A percentile compares a stretch with the other conserved stretches of the same genome.
phyloP scores from a whole-genome alignment of 306 rosid species.

The Alnus rubra region DNA sequence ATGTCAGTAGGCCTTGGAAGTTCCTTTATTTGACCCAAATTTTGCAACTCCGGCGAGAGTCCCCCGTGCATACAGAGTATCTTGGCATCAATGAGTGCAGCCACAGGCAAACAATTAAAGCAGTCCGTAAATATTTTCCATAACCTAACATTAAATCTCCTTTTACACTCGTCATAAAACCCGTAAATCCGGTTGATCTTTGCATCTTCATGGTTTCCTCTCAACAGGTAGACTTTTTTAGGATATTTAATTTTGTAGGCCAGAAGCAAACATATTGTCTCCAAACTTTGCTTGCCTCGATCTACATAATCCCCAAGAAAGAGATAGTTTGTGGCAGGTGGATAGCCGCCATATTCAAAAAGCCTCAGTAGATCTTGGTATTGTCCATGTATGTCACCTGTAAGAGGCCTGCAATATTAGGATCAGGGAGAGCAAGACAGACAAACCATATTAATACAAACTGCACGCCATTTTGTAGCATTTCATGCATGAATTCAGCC shows the following conservation, averaged over 20 bases:
- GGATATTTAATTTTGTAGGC: conserved; percentile 81
- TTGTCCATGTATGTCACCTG: conserved; percentile 93
- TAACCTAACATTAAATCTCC: conserved; percentile 82
- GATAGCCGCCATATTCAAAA: conserved; percentile 75
- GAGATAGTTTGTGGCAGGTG: conserved; percentile 74
- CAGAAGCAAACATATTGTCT: conserved; percentile 82
- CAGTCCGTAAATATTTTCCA: conserved; percentile 88
- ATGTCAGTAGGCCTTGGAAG: conserved; percentile 68
- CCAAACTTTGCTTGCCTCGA: conserved; percentile 90
- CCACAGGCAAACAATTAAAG: conserved; percentile 83
- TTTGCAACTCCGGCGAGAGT: conserved; percentile 72
- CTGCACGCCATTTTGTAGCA: not conserved
- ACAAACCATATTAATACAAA: conserved; percentile 16
- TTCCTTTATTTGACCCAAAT: conserved; percentile 63
- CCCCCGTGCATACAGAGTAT: conserved; percentile 91
- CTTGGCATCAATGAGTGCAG: conserved; percentile 72
- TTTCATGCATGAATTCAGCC: conserved; percentile 1
- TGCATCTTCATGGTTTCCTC: conserved; percentile 95
- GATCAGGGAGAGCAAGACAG: conserved; percentile 18
- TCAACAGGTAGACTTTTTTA: conserved; percentile 57
- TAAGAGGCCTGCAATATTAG: conserved; percentile 35
- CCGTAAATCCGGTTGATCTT: conserved; percentile 85
- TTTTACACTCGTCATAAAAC: conserved; percentile 83
- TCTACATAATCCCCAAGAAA: conserved; percentile 89
- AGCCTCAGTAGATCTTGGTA: conserved; percentile 70